Conservation (phyloP, 352 stramenopile genomes). For the Globisporangium barbulae region DNA sequence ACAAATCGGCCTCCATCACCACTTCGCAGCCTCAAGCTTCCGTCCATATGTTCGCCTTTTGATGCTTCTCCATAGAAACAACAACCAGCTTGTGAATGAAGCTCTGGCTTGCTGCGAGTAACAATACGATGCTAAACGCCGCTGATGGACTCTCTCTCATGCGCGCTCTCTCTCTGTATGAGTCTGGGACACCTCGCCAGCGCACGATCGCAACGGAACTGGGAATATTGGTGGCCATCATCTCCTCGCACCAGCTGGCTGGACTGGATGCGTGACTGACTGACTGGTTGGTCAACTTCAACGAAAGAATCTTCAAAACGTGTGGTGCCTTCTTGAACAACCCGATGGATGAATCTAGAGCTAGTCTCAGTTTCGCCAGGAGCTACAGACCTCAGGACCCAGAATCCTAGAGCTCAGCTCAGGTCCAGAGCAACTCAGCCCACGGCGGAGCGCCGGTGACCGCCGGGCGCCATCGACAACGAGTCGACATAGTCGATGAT, state of each 20-base stretch:
- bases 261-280: not conserved
- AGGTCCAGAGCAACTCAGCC: not conserved
- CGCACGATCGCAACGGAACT: constrained; percentile 2
- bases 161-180: too few species aligned
- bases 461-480: constrained; percentile 29
- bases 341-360: not conserved
- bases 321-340: too few species aligned
- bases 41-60: too few species aligned
- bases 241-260: too few species aligned
- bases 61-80: too few species aligned
- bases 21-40: too few species aligned
- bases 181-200: not conserved
- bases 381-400: not conserved
- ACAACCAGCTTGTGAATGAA: too few species aligned
- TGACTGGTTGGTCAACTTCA: not conserved
- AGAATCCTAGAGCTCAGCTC: not conserved
- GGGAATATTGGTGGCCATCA: not conserved
- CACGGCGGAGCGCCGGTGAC: not conserved
- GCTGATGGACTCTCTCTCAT: too few species aligned
- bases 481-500: constrained; percentile 58
- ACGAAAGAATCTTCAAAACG: not conserved
- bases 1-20: too few species aligned
- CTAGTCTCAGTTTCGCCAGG: not conserved
- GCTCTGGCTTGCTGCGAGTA: too few species aligned
- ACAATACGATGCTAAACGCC: too few species aligned